phyloP scores from a whole-genome alignment of 1,284 basidiomycete genomes.

The Ustilago curta region DNA sequence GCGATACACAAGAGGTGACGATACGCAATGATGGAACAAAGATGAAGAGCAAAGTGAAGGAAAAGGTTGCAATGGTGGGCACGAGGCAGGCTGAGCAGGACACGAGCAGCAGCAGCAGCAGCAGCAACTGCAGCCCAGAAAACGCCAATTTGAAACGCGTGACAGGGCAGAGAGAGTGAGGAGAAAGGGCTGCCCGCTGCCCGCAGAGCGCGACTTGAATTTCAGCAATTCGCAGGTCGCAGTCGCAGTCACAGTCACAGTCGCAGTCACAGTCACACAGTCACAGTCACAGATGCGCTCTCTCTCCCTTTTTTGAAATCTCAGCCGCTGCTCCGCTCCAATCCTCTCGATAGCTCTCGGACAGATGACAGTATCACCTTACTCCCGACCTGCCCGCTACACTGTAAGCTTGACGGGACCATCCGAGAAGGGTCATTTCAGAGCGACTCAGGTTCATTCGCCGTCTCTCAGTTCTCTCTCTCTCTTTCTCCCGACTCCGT shows the following conservation, averaged over 20 bases:
- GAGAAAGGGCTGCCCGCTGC: constrained; percentile 1
- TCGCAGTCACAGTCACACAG: not conserved
- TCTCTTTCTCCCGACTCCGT: too few relatives aligned
- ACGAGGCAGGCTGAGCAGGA: constrained; percentile 5
- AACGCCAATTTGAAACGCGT: constrained; percentile 28
- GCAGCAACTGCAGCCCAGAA: not conserved
- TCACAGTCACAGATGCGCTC: not conserved
- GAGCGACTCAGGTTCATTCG: too few relatives aligned
- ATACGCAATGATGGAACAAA: not conserved
- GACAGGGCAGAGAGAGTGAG: not conserved
- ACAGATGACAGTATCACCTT: not conserved
- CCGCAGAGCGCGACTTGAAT: constrained; percentile 28
- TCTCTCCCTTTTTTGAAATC: too few relatives aligned
- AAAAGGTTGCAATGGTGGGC: constrained; percentile 4
- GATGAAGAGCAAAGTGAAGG: constrained; percentile 1
- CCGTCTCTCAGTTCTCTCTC: too few relatives aligned
- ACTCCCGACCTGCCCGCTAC: too few relatives aligned
- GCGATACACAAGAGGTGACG: not conserved
- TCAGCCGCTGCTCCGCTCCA: too few relatives aligned
- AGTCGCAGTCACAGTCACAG: not conserved
- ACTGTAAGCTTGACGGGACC: too few relatives aligned
- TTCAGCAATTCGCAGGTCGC: not conserved
- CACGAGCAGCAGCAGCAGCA: constrained; percentile 9
- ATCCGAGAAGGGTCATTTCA: too few relatives aligned
- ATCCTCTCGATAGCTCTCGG: not conserved